Base-by-base conservation (phyloP, 2,329 filamentous ascomycete species). In the Colletotrichum spaethianum region DNA sequence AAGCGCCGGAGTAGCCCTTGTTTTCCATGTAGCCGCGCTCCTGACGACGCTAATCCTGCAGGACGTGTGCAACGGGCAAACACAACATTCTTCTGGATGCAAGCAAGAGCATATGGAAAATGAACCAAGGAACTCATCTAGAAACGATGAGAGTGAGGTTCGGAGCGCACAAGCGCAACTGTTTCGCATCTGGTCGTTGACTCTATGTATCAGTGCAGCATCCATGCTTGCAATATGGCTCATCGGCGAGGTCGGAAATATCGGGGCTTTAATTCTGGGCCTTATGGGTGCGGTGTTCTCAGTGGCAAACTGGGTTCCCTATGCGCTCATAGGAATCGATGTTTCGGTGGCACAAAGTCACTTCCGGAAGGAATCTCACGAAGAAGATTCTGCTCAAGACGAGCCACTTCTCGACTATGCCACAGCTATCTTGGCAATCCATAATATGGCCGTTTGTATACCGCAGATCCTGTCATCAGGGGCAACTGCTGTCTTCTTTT, bases 361-460 rank as follows among this genome's bases (percentile, higher is more conserved):
- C 46, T 12, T 26, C 6, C 28, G 20, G 16, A 3, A 52, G 26
- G 16, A 18, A 28, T 0, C 23, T 28, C 23, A 16, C 9, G 48
- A 28, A 26, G 48, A 52, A 4, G 23, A 52, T 28, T 31, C 16
- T 11, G 9, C 3, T 11, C 48, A 31, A 52, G 11, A 52, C 1
- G 48, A 52, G 16, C 28, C 28, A 52, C 23, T 3, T 14, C 28
- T 52, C 4, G 48, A 52, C 9, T 7, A 28, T 18, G 26, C 26
- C 5, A 52, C 48, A 28, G 48, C 48, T 28, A 31, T 52, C 23
- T 40, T 61, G 42, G 57, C 42, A 18, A 33, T 61, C 40, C 20
- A 61, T 14, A 61, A 61, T 28, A 33, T 46, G 4, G 57, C 57
- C 11, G 48, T 48, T 61, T 61, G 42, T 2, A 48, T 61, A 31